A percentile compares a stretch with the other conserved stretches of the same genome.
Conservation (phyloP, 352 stramenopile genomes). For the Pythium grandisporangium region DNA sequence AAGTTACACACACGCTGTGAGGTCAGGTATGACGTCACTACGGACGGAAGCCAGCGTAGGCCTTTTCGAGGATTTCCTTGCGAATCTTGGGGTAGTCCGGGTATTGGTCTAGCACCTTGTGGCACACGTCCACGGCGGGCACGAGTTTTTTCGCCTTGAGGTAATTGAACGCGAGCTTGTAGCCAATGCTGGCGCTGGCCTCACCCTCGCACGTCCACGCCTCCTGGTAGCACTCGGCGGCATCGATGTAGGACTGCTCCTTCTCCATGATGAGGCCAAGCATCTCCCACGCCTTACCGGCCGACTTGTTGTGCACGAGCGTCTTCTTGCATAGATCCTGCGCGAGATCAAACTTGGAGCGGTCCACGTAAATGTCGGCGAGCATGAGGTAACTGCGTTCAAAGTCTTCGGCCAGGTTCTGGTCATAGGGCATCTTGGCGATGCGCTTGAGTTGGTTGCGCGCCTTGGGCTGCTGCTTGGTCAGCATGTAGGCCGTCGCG, state of each 20-base stretch:
- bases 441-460: conserved; percentile 94
- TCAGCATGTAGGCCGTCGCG: conserved; percentile 88
- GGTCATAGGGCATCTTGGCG: conserved; percentile 89
- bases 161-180: conserved; percentile 96
- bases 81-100: conserved; percentile 93
- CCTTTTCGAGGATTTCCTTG: conserved; percentile 92
- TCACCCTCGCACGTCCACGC: conserved; percentile 76
- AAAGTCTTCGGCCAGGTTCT: conserved; percentile 87
- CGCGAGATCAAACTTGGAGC: conserved; percentile 90
- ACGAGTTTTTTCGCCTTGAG: conserved; percentile 91
- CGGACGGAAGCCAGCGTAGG: conserved; percentile 79
- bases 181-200: conserved; percentile 84
- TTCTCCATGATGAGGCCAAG: conserved; percentile 94
- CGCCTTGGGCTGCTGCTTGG: conserved; percentile 88
- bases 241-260: conserved; percentile 89
- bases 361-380: conserved; percentile 89
- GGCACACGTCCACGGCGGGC: conserved; percentile 87
- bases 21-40: conserved; percentile 15
- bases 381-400: conserved; percentile 91
- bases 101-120: conserved; percentile 91
- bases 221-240: conserved; percentile 91
- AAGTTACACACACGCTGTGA: too few relatives aligned
- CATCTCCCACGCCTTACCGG: conserved; percentile 88
- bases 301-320: conserved; percentile 91
- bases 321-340: conserved; percentile 90